Conservation (phyloP, 2,329 filamentous ascomycete species). For the Claviceps pusilla region DNA sequence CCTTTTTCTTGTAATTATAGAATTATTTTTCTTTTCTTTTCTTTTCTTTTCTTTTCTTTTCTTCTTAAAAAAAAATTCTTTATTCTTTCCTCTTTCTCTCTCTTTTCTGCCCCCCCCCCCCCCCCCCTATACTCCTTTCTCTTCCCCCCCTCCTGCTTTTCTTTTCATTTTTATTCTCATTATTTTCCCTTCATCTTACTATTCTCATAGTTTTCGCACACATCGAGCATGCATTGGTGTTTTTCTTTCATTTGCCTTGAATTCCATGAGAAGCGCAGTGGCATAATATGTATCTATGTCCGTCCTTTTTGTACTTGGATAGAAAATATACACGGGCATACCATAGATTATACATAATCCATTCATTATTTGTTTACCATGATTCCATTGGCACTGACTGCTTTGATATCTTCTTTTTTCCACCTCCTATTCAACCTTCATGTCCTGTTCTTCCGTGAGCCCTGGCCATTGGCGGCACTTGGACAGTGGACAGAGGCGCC, state of each 20-base stretch:
- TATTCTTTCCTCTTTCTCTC: neutral
- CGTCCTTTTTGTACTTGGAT: neutral
- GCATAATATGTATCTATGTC: neutral
- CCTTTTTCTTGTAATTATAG: neutral
- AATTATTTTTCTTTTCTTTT: neutral
- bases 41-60: neutral
- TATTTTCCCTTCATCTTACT: neutral
- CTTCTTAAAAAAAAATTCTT: neutral
- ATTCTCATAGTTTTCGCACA: too few species aligned
- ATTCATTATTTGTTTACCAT: too few species aligned
- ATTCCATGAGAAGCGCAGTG: neutral
- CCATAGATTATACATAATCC: too few species aligned
- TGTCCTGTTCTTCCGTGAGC: too few species aligned
- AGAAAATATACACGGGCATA: neutral
- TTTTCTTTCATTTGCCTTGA: neutral
- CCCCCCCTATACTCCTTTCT: too few species aligned
- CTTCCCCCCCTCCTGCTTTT: neutral
- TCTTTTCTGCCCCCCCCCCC: neutral
- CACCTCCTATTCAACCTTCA: too few species aligned
- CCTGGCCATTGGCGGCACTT: too few species aligned
- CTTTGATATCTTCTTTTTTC: too few species aligned
- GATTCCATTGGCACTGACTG: too few species aligned
- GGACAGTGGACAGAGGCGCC: neutral
- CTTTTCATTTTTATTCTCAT: neutral
- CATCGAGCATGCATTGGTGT: too few species aligned